phyloP scores from a whole-genome alignment of 2,329 filamentous ascomycete species.

The Aspergillus sp. region DNA sequence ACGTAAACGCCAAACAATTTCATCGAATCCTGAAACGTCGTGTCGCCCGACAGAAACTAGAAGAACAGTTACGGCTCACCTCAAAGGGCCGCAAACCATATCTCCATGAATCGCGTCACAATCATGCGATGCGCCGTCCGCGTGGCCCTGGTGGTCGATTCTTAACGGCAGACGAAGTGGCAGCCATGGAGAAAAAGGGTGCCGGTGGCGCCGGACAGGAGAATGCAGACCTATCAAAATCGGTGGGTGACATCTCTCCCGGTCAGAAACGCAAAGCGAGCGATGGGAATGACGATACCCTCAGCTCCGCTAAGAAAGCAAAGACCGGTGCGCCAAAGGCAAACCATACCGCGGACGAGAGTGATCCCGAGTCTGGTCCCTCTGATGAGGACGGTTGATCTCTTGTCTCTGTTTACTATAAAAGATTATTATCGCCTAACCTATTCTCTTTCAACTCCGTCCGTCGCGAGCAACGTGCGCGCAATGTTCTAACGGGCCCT shows the following conservation, averaged over 20 bases:
- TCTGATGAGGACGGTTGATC: conserved; percentile 56
- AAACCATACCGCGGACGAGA: conserved; percentile 56
- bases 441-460: conserved; percentile 22
- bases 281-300: conserved; percentile 49
- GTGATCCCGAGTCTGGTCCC: conserved; percentile 54
- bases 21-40: conserved; percentile 94
- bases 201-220: conserved; percentile 42
- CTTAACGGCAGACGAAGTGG: conserved; percentile 93
- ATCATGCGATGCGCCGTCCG: conserved; percentile 95
- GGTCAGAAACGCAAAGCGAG: conserved; percentile 58
- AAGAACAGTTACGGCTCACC: conserved; percentile 88
- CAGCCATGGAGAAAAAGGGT: conserved; percentile 74
- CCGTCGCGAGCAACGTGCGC: conserved; percentile 42
- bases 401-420: conserved; percentile 35
- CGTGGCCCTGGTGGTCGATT: conserved; percentile 93
- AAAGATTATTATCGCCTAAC: conserved; percentile 18
- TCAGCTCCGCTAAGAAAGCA: conserved; percentile 53
- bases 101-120: conserved; percentile 94
- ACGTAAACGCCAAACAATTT: conserved; percentile 98
- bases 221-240: conserved; percentile 36
- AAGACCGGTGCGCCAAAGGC: conserved; percentile 48
- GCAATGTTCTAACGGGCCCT: conserved; percentile 25
- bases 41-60: conserved; percentile 88
- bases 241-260: conserved; percentile 38
- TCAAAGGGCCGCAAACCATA: conserved; percentile 97